Conservation (phyloP, 2,329 filamentous ascomycete genomes). For the Ceratocystis smalleyi region DNA sequence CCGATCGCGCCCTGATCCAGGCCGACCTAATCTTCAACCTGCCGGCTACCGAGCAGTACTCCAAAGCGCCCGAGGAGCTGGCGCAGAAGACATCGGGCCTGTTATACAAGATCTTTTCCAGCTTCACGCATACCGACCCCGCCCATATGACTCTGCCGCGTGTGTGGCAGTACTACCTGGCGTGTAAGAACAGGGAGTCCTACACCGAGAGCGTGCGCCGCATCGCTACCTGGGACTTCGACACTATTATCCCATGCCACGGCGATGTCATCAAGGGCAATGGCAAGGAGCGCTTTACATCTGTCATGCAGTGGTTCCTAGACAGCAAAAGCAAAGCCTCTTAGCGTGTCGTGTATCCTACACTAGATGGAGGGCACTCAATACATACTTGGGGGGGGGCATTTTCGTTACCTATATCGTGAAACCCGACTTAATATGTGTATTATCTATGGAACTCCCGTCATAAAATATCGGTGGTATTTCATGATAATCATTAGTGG, state of each 20-base stretch:
- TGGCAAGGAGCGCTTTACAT: constrained; percentile 61
- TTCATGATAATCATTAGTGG: not conserved
- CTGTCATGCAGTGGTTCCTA: constrained; percentile 74
- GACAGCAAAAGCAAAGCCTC: constrained; percentile 18
- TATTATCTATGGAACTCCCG: not conserved
- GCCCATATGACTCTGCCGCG: constrained; percentile 48
- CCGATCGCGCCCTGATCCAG: constrained; percentile 63
- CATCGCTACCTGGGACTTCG: constrained; percentile 72
- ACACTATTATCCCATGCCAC: constrained; percentile 77
- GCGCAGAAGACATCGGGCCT: constrained; percentile 19
- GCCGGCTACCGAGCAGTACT: constrained; percentile 75
- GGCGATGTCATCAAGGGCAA: constrained; percentile 67
- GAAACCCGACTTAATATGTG: not conserved
- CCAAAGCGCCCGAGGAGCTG: constrained; percentile 27
- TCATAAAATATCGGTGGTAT: not conserved
- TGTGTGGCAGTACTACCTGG: constrained; percentile 56
- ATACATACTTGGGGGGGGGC: too few relatives aligned
- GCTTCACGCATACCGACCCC: constrained; percentile 40
- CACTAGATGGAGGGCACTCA: not conserved
- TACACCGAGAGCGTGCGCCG: constrained; percentile 54
- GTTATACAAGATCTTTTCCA: constrained; percentile 30
- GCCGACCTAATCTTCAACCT: constrained; percentile 89
- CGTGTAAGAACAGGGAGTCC: constrained; percentile 40
- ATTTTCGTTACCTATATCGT: not conserved
- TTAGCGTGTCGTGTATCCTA: not conserved